phyloP scores from a whole-genome alignment of 164 flowering plant species.

The Liriodendron chinense region DNA sequence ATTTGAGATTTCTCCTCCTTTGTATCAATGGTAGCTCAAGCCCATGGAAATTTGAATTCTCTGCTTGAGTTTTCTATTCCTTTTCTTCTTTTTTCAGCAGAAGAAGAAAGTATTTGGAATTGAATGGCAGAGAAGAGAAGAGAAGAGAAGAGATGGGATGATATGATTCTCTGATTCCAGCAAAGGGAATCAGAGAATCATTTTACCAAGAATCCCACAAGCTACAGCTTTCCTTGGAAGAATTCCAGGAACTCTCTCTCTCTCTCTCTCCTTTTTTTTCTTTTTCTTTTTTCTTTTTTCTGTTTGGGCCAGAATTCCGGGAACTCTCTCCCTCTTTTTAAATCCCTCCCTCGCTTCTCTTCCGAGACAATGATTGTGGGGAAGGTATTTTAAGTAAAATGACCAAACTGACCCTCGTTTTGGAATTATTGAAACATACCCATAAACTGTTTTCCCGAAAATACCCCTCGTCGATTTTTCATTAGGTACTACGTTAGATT shows the following conservation, averaged over 20 bases:
- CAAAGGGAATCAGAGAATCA: slow-evolving; percentile 57
- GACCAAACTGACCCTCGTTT: background rate
- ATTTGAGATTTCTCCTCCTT: slow-evolving; percentile 16
- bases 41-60: slow-evolving; percentile 10
- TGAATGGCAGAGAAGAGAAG: slow-evolving; percentile 2
- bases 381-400: background rate
- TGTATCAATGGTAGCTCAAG: slow-evolving; percentile 9
- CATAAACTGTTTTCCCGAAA: too few species aligned
- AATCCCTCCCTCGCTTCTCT: background rate
- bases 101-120: background rate
- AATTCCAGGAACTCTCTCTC: background rate
- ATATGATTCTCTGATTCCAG: slow-evolving; percentile 54
- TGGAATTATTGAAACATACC: background rate
- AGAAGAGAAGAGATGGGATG: too few species aligned
- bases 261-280: background rate
- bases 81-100: background rate
- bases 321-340: background rate
- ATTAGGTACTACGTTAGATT: too few species aligned
- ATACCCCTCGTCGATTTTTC: too few species aligned
- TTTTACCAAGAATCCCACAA: too few species aligned
- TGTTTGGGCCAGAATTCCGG: background rate
- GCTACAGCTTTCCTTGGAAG: background rate
- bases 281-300: background rate
- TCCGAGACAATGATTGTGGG: background rate
- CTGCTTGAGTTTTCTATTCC: background rate